phyloP scores from a whole-genome alignment of 1,284 basidiomycete species.

The Boletellus sp. region DNA sequence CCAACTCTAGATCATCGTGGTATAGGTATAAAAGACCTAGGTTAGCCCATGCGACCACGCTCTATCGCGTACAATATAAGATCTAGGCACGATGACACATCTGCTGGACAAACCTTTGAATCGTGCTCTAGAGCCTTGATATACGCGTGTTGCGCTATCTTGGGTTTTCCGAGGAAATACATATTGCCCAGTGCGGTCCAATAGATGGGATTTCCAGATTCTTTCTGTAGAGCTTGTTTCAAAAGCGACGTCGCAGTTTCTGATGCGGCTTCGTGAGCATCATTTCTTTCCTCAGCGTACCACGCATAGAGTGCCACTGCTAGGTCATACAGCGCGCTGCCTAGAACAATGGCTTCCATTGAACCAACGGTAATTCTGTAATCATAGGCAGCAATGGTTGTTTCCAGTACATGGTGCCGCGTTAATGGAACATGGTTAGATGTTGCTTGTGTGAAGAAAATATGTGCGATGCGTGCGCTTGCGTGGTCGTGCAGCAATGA shows the following conservation, averaged over 20 bases:
- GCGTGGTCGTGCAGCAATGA: slow-evolving; percentile 38
- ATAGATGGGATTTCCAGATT: slow-evolving; percentile 71
- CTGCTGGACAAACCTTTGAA: slow-evolving; percentile 53
- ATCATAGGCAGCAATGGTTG: slow-evolving; percentile 70
- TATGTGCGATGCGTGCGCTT: slow-evolving; percentile 40
- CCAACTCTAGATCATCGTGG: slow-evolving; percentile 78
- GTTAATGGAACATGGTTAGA: slow-evolving; percentile 28
- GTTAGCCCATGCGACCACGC: slow-evolving; percentile 80
- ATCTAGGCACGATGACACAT: not conserved
- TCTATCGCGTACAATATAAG: slow-evolving; percentile 42
- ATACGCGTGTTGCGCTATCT: slow-evolving; percentile 87
- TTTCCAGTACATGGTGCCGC: slow-evolving; percentile 44
- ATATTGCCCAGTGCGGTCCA: slow-evolving; percentile 83
- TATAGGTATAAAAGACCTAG: slow-evolving; percentile 89
- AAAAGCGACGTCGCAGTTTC: slow-evolving; percentile 63
- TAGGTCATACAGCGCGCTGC: slow-evolving; percentile 77
- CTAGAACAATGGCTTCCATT: slow-evolving; percentile 53
- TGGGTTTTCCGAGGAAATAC: slow-evolving; percentile 67
- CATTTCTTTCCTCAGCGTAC: slow-evolving; percentile 33
- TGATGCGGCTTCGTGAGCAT: slow-evolving; percentile 34
- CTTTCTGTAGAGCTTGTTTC: slow-evolving; percentile 72
- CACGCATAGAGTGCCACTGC: slow-evolving; percentile 65
- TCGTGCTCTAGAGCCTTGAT: slow-evolving; percentile 87
- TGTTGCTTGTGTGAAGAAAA: slow-evolving; percentile 37
- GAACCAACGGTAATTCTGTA: slow-evolving; percentile 70